Percentiles rank a stretch among this genome's conserved stretches.
Evolutionary conservation across 1,284 basidiomycete species (phyloP).

Genomic region (Ceratobasidium sp.): DNA sequence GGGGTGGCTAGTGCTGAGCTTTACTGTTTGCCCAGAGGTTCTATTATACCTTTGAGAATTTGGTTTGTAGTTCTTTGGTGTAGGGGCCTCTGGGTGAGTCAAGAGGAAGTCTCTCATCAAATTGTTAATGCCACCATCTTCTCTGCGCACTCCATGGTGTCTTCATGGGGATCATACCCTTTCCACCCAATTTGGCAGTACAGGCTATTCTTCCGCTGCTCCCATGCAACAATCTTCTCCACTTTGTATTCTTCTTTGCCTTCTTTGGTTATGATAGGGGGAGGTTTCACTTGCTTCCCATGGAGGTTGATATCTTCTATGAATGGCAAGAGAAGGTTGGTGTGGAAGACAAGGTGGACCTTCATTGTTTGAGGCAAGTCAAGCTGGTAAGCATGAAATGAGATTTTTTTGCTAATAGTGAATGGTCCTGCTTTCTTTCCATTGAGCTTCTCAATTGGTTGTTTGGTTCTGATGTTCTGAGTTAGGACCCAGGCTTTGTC

Average conservation of each 20-base stretch:
- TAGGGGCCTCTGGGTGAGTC: too few species aligned
- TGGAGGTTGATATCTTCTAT: neutral
- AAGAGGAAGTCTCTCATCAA: too few species aligned
- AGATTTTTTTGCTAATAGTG: slow-evolving; percentile 14
- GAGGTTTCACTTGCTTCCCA: neutral
- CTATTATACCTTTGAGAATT: too few species aligned
- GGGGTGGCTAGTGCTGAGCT: too few species aligned
- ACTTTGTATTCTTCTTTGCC: slow-evolving; percentile 33
- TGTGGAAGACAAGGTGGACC: slow-evolving; percentile 37
- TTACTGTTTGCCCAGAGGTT: too few species aligned
- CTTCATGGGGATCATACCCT: neutral
- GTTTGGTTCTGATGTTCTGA: neutral
- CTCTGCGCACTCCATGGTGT: neutral
- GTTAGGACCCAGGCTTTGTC: slow-evolving; percentile 11
- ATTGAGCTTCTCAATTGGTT: slow-evolving; percentile 14
- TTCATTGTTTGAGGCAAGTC: slow-evolving; percentile 13
- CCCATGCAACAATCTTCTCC: slow-evolving; percentile 4
- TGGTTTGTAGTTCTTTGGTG: too few species aligned
- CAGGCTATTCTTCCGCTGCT: neutral
- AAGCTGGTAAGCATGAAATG: slow-evolving; percentile 9
- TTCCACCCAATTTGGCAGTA: neutral
- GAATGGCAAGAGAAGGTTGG: neutral
- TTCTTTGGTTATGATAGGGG: slow-evolving; percentile 1
- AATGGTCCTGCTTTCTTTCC: slow-evolving; percentile 27
- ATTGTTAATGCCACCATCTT: too few species aligned